Conservation (phyloP, 805 yeast species). For the Kregervanrija pseudodelftensis region DNA sequence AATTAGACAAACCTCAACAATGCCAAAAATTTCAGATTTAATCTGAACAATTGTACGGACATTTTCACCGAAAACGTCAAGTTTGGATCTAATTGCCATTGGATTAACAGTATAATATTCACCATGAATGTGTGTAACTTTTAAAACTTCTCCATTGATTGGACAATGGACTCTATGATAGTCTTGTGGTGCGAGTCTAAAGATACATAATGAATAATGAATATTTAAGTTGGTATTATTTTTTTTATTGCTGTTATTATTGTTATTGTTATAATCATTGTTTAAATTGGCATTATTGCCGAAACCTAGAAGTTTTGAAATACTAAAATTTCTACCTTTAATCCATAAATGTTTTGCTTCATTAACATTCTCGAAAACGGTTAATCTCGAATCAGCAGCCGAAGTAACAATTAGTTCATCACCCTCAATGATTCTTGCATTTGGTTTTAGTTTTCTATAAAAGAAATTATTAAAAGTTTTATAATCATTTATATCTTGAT, state of each 20-base stretch:
- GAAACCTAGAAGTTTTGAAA: conserved; percentile 42
- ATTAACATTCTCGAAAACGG: conserved; percentile 53
- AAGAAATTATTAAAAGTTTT: conserved; percentile 84
- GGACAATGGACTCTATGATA: conserved; percentile 92
- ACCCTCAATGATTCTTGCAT: conserved; percentile 65
- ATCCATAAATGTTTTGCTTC: conserved; percentile 79
- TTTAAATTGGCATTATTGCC: conserved; percentile 1
- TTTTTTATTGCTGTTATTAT: no score
- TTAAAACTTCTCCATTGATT: conserved; percentile 64
- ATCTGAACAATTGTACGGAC: conserved; percentile 74
- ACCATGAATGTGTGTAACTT: conserved; percentile 68
- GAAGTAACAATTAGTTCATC: conserved; percentile 47
- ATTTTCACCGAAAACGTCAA: conserved; percentile 93
- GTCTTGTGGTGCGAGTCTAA: conserved; percentile 94
- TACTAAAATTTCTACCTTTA: conserved; percentile 71
- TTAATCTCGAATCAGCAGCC: conserved; percentile 84
- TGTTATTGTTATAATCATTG: conserved; percentile 31
- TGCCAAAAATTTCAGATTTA: conserved; percentile 69
- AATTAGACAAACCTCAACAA: conserved; percentile 68
- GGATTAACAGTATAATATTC: conserved; percentile 96
- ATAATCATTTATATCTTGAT: conserved; percentile 41
- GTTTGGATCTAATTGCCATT: conserved; percentile 83
- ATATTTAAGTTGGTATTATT: conserved; percentile 30
- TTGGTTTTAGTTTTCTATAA: conserved; percentile 67
- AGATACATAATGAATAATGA: conserved; percentile 57